These are phyloP conservation scores for Osmozyma mogii DNA, from an alignment of 805 yeast genomes.

Conservation along the genomic window DNA sequence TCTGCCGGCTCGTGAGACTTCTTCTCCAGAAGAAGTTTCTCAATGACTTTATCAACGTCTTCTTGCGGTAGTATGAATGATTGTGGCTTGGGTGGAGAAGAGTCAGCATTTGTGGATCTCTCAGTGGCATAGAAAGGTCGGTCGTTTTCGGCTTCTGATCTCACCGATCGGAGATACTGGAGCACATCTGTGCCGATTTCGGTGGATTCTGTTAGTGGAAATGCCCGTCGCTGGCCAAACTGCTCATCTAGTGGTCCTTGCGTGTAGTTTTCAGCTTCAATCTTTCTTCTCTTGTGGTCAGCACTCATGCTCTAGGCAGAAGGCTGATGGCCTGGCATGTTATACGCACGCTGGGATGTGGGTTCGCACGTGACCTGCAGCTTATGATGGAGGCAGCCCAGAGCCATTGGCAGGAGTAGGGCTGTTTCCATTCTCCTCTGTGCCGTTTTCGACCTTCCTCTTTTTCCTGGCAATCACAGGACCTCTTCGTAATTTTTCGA, in stretches of 20 bases:
- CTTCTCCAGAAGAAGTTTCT: no score
- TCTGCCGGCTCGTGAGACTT: no score
- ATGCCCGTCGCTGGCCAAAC: conserved; percentile 26
- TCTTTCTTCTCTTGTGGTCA: conserved; percentile 17
- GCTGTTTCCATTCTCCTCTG: not conserved
- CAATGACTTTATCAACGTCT: no score
- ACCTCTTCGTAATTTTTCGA: conserved; percentile 48
- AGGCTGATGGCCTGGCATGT: no score
- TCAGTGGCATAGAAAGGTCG: conserved; percentile 9
- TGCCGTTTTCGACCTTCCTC: conserved; percentile 8
- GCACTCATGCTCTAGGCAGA: no score
- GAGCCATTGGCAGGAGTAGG: no score
- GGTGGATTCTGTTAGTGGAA: conserved; percentile 11
- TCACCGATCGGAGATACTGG: conserved; percentile 20
- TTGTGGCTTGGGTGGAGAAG: no score
- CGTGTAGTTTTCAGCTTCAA: conserved; percentile 10
- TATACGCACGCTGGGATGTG: no score
- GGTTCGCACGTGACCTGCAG: no score
- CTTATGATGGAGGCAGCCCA: no score
- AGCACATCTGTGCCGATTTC: conserved; percentile 11
- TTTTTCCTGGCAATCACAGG: conserved; percentile 45
- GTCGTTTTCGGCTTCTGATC: conserved; percentile 25
- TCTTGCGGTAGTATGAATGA: no score
- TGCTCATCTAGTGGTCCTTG: conserved; percentile 18
- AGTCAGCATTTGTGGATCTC: no score